Conservation (phyloP, 2,329 filamentous ascomycete species). For the Ceratocystis diversiconidia region DNA sequence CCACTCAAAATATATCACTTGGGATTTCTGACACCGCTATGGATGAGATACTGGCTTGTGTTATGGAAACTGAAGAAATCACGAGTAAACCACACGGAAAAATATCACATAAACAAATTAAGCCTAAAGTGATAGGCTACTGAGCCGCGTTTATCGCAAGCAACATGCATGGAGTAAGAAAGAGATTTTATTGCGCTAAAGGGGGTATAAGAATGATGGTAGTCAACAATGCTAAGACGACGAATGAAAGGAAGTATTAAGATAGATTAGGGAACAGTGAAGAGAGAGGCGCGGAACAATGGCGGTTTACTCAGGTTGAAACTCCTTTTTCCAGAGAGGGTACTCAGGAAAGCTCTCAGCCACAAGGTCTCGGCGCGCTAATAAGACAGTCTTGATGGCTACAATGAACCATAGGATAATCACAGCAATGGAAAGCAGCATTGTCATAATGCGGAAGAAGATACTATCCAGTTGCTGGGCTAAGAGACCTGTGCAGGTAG, state of each 20-base stretch:
- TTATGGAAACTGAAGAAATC: not conserved
- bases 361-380: constrained; percentile 21
- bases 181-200: not conserved
- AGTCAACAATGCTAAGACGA: not conserved
- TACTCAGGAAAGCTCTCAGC: constrained; percentile 18
- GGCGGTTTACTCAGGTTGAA: constrained; percentile 15
- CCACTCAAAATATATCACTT: not conserved
- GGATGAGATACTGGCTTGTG: not conserved
- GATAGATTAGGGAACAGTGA: not conserved
- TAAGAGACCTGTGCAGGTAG: constrained; percentile 29
- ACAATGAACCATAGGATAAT: constrained; percentile 32
- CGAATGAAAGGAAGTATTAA: not conserved
- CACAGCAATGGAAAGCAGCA: constrained; percentile 29
- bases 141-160: not conserved
- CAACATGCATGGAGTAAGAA: not conserved
- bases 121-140: not conserved
- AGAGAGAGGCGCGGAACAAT: not conserved
- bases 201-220: not conserved
- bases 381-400: constrained; percentile 26
- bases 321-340: constrained; percentile 18
- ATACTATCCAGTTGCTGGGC: constrained; percentile 30
- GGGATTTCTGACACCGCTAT: not conserved
- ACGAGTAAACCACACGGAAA: not conserved
- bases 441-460: constrained; percentile 31
- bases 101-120: not conserved